These are phyloP conservation scores for Fusarium nurragi DNA, from an alignment of 2,329 filamentous ascomycete species.

Conservation along the genomic window DNA sequence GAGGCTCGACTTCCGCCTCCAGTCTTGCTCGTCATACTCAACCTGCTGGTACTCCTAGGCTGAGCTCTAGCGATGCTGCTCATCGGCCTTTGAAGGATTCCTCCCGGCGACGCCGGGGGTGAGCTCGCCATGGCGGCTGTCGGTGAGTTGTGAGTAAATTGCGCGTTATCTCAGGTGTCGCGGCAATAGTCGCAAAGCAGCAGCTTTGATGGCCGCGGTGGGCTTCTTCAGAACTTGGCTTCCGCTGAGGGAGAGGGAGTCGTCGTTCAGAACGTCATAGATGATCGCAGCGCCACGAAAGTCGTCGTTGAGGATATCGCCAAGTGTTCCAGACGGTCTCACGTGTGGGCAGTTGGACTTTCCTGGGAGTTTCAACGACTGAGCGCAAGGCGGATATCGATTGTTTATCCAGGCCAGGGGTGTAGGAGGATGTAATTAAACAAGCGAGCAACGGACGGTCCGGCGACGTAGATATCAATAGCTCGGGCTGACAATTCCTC, in stretches of 20 bases:
- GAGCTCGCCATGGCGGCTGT: conserved; percentile 69
- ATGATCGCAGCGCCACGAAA: conserved; percentile 21
- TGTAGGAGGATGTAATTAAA: conserved; percentile 45
- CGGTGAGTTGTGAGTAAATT: conserved; percentile 24
- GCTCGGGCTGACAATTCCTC: conserved; percentile 29
- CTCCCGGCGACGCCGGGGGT: conserved; percentile 73
- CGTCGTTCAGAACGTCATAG: conserved; percentile 42
- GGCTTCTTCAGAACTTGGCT: conserved; percentile 22
- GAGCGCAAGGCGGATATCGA: conserved; percentile 25
- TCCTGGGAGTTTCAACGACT: conserved; percentile 26
- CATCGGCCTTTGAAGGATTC: conserved; percentile 71
- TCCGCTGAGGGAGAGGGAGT: conserved; percentile 35
- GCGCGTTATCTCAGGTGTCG: conserved; percentile 29
- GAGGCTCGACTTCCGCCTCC: conserved; percentile 82
- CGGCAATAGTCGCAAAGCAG: conserved; percentile 21
- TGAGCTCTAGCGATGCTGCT: conserved; percentile 82
- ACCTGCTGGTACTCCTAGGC: conserved; percentile 79
- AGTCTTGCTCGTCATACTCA: conserved; percentile 85
- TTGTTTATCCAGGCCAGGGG: conserved; percentile 44
- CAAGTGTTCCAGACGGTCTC: conserved; percentile 37
- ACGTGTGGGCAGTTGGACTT: conserved; percentile 32
- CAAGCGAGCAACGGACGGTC: conserved; percentile 38
- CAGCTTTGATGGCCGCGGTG: conserved; percentile 22
- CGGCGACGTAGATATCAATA: conserved; percentile 31
- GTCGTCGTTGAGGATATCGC: conserved; percentile 34